Evolutionary conservation across 768 basidiomycete genomes (phyloP).

Genomic region (Suillus fuscotomentosus): DNA sequence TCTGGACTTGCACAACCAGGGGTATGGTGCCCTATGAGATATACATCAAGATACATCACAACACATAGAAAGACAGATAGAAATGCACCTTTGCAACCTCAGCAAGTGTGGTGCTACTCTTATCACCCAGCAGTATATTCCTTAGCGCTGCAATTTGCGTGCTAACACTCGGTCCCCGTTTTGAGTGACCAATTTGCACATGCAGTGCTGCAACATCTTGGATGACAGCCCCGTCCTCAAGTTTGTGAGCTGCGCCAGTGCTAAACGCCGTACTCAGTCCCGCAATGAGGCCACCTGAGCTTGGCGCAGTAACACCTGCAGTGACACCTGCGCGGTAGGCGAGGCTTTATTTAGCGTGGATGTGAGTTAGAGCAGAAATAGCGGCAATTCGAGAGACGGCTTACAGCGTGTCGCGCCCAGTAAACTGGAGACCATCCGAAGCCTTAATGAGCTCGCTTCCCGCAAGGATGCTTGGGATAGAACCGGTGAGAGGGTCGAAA

Average conservation of each 20-base stretch:
- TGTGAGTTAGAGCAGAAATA: constrained; percentile 16
- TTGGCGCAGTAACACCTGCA: constrained; percentile 56
- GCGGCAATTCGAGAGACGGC: constrained; percentile 11
- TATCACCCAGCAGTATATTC: constrained; percentile 48
- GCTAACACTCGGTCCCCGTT: constrained; percentile 56
- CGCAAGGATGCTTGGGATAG: constrained; percentile 34
- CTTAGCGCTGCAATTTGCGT: constrained; percentile 79
- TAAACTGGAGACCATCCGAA: constrained; percentile 72
- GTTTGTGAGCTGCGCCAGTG: constrained; percentile 52
- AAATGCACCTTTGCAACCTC: constrained; percentile 42
- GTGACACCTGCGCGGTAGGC: constrained; percentile 69
- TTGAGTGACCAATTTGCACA: constrained; percentile 50
- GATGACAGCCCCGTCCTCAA: constrained; percentile 57
- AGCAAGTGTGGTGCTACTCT: constrained; percentile 31
- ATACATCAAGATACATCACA: background rate
- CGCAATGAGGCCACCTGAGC: constrained; percentile 45
- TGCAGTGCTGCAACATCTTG: constrained; percentile 64
- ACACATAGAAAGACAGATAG: background rate
- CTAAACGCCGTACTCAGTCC: constrained; percentile 62
- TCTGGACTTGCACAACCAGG: constrained; percentile 71
- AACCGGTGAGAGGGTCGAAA: constrained; percentile 38
- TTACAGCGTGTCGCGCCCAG: constrained; percentile 56
- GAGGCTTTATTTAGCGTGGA: constrained; percentile 49
- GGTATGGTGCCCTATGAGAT: constrained; percentile 60
- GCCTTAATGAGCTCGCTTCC: constrained; percentile 51